Base-by-base conservation (phyloP, 2,329 filamentous ascomycete genomes). In the Didymella glomerata region DNA sequence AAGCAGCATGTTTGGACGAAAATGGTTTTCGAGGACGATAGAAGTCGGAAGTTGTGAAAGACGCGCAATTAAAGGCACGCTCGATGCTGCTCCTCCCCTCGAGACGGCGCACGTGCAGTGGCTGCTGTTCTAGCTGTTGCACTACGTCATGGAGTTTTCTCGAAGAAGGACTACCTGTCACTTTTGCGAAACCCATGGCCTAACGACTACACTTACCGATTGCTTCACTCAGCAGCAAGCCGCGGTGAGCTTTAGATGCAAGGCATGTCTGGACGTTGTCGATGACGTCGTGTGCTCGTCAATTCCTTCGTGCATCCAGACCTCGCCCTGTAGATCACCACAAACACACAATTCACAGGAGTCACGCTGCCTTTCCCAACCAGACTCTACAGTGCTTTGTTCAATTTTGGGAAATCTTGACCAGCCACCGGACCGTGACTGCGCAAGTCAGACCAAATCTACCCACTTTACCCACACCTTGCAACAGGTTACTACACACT, bases 221-320 rank as follows among this genome's bases (percentile, higher is more conserved):
- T 27, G 13, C n/a, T 32, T 50, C 22, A 27, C 34, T 3, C 4
- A 20, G 25, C 4, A 20, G 3, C 16, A n/a, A 4, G 16, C 38
- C 6, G 9, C 7, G 22, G 10, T 9, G 16, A 24, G 34, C 16
- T 30, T 16, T 45, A 3, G 56, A 40, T 59, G 56, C 50, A 59
- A 47, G 40, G 36, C 30, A 45, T n/a, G 20, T 13, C 16, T 22
- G 14, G 14, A 20, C 13, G 16, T 20, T 32, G 25, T 66, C 49
- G 60, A 72, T 72, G 69, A 70, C 69, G 69, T 72, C 68, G 68
- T 64, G 45, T 42, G 41, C 56, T 47, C 63, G 62, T 59, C 51
- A 52, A 38, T 52, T 45, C 36, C 34, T 49, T 32, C 51, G 51
- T 32, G 34, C 51, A 27, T 46, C 36, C 36, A 55, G 42, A 60